Base-by-base conservation (phyloP, 2,329 filamentous ascomycete species). In the Phyllosticta citribraziliensis region DNA sequence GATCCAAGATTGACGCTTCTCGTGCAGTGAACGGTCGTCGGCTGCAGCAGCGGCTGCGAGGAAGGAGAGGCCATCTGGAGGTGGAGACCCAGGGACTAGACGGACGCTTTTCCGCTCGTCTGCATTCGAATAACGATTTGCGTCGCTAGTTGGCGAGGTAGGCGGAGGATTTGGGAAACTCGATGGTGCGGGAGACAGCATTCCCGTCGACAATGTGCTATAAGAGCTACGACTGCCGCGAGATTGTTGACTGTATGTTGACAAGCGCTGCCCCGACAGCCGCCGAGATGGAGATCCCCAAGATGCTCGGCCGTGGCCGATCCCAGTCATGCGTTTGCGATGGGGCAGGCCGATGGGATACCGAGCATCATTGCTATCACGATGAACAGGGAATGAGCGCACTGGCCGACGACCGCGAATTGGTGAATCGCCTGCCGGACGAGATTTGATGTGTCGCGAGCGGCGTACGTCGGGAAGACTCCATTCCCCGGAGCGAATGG, bases 1-100 rank as follows among this genome's bases (percentile, higher is more conserved):
- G 52, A 78, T 74, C 64, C 74, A 78, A 14, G 73, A 76, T 57
- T 72, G 69, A 6, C 76, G 71, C 61, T 75, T 76, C 33, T 76
- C 74, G 47, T 74, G 69, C 5, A 76, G 60, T 1, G 73, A 68
- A 5, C 75, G 67, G 5, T 78, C 76, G 2, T 56, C 25, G 17
- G 27, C 51, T n/a, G 40, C 17, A 5, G 40, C 40, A 2, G 40
- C 40, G 5, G 40, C 40, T 66, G 68, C 10, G 25, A 57, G 19
- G 10, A 61, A 56, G 6, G 66, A 58, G 19, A 72, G 64, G 60
- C 71, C 76, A 52, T 73, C 72, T 59, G 70, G 64, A 11, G 60
- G 65, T 65, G 64, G 72, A 65, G 22, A 63, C 62, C 67, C 57
- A 24, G 68, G 63, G 3, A 78, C 74, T 10, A 76, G 64, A 1